phyloP scores from a whole-genome alignment of 2,329 filamentous ascomycete species.

The Neonectria coccinea region DNA sequence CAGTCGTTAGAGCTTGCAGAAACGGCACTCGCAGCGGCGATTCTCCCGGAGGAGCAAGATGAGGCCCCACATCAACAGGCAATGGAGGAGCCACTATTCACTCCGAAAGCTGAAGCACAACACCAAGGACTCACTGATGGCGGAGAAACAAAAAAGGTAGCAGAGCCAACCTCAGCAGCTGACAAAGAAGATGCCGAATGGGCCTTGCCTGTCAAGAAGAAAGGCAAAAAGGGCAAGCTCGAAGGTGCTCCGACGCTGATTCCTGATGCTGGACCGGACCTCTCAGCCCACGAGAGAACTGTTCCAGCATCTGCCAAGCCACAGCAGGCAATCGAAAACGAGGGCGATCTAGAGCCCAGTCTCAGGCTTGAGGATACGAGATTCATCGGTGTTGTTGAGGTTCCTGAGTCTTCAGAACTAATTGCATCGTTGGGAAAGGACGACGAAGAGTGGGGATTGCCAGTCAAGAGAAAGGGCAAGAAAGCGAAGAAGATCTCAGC shows the following conservation, averaged over 20 bases:
- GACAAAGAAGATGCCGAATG: slow-evolving; percentile 31
- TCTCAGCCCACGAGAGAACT: neutral
- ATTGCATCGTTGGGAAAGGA: slow-evolving; percentile 4
- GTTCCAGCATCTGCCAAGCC: neutral
- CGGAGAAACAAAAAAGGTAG: neutral
- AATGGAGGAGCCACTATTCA: slow-evolving; percentile 10
- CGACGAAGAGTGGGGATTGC: slow-evolving; percentile 34
- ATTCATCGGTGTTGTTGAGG: neutral
- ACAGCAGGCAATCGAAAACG: neutral
- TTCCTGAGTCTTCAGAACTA: slow-evolving; percentile 1
- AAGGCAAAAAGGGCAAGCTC: slow-evolving; percentile 47
- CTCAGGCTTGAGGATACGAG: neutral
- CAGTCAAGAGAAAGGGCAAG: slow-evolving; percentile 51
- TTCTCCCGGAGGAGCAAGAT: slow-evolving; percentile 1
- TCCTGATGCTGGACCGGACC: neutral
- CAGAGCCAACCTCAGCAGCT: neutral
- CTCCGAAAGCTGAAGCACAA: neutral
- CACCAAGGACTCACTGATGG: neutral
- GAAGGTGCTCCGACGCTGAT: neutral
- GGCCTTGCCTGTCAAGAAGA: slow-evolving; percentile 45
- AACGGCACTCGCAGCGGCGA: slow-evolving; percentile 14
- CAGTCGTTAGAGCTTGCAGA: slow-evolving; percentile 28
- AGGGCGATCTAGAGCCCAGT: neutral
- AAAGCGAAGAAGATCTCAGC: slow-evolving; percentile 29
- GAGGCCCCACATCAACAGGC: slow-evolving; percentile 6